These are phyloP conservation scores for Pythium pyrilobum DNA, from an alignment of 352 stramenopile genomes.

Conservation along the genomic window DNA sequence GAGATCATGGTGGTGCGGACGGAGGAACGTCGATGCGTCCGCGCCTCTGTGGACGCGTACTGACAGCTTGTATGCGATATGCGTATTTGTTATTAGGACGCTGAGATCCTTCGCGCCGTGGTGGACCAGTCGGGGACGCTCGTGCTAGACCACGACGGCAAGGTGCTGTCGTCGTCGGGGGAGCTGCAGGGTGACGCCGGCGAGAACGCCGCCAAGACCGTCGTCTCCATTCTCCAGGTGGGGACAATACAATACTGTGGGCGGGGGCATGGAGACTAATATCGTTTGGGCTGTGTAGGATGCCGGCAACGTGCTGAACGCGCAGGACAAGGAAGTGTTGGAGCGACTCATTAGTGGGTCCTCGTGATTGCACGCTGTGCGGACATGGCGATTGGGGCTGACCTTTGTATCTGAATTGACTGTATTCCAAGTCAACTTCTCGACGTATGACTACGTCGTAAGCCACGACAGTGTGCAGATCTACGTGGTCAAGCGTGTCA, in stretches of 20 bases:
- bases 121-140: constrained; percentile 54
- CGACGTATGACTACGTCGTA: constrained; percentile 61
- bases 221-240: constrained; percentile 65
- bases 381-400: too few species aligned
- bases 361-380: too few species aligned
- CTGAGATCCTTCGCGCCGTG: constrained; percentile 37
- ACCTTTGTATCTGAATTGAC: neutral
- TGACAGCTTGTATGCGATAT: too few species aligned
- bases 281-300: constrained; percentile 24
- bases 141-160: constrained; percentile 49
- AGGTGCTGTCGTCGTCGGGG: constrained; percentile 58
- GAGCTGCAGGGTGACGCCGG: constrained; percentile 45
- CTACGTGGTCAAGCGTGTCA: constrained; percentile 71
- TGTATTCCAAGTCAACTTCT: constrained; percentile 75
- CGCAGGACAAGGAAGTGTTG: constrained; percentile 50
- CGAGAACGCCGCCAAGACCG: constrained; percentile 45
- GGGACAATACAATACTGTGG: too few species aligned
- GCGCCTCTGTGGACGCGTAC: too few species aligned
- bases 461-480: constrained; percentile 57
- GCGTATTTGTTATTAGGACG: constrained; percentile 51
- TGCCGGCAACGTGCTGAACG: constrained; percentile 48
- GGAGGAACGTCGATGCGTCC: too few species aligned
- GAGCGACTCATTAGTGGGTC: constrained; percentile 59
- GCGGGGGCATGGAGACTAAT: neutral
- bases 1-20: too few species aligned